Conservation (phyloP, 2,329 filamentous ascomycete genomes). For the Aspergillus texensis region DNA sequence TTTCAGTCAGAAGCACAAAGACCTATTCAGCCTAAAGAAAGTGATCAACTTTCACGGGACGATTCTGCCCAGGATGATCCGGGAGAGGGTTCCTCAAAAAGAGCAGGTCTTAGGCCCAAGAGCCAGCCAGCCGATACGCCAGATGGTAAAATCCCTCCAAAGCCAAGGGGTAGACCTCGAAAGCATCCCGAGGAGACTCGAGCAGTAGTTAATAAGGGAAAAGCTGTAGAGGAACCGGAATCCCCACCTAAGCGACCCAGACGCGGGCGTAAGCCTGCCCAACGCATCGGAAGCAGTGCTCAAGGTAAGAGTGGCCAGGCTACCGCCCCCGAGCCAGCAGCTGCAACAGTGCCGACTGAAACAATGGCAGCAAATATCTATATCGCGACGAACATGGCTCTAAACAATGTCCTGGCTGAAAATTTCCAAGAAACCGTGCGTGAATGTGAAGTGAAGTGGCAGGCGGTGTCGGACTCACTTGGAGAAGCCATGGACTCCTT, state of each 20-base stretch:
- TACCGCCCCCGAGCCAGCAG: background rate
- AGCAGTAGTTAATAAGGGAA: background rate
- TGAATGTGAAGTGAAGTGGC: constrained; percentile 60
- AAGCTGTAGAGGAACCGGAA: background rate
- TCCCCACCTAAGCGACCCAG: background rate
- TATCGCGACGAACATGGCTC: background rate
- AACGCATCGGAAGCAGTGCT: background rate
- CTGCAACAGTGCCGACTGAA: background rate
- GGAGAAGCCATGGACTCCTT: constrained; percentile 1
- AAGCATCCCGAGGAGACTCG: background rate
- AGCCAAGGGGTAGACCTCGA: background rate
- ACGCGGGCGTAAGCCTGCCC: background rate
- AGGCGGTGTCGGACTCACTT: constrained; percentile 40
- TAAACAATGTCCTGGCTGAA: background rate
- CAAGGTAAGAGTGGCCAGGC: background rate
- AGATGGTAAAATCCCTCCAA: background rate
- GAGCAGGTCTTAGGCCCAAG: background rate
- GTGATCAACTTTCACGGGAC: background rate
- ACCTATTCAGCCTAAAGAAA: background rate
- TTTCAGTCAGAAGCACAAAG: background rate
- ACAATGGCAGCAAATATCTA: background rate
- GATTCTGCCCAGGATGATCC: too few relatives aligned
- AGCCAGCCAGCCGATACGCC: background rate
- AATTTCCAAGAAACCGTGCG: background rate
- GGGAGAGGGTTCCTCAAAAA: background rate